Percentiles rank a stretch among this genome's conserved stretches.
Conservation (phyloP, 441 rosid species). For the Rhodomyrtus psidioides region DNA sequence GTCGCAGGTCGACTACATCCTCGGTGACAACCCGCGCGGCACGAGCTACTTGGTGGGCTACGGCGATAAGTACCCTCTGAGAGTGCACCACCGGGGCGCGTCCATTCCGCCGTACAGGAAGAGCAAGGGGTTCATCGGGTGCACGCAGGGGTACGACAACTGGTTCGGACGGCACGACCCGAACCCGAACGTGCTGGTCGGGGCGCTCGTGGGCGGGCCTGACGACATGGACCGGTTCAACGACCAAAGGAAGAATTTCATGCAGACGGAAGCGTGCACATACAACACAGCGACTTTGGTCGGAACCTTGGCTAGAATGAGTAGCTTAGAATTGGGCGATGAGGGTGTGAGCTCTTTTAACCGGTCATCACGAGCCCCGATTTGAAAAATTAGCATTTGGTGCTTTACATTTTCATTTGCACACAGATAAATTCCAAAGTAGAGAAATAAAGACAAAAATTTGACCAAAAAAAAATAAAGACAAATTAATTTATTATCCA, state of each 20-base stretch:
- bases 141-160: conserved; percentile 34
- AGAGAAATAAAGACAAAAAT: neutral
- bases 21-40: conserved; percentile 47
- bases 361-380: neutral
- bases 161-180: conserved; percentile 23
- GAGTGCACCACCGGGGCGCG: conserved; percentile 63
- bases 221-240: conserved; percentile 12
- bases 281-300: conserved; percentile 35
- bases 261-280: conserved; percentile 35
- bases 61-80: conserved; percentile 34
- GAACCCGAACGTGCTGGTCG: conserved; percentile 25
- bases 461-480: neutral
- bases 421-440: neutral
- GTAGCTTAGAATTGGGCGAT: conserved; percentile 2
- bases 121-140: conserved; percentile 34
- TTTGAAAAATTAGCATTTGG: neutral
- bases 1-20: conserved; percentile 45
- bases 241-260: conserved; percentile 15
- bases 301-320: conserved; percentile 33
- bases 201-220: conserved; percentile 46
- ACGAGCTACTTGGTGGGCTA: conserved; percentile 57
- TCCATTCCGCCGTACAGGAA: conserved; percentile 27
- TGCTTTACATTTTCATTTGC: neutral
- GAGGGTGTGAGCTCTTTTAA: neutral
- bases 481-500: too few species aligned